These are phyloP conservation scores for Penicillium antarcticum DNA, from an alignment of 495 filamentous ascomycete genomes.

Conservation along the genomic window DNA sequence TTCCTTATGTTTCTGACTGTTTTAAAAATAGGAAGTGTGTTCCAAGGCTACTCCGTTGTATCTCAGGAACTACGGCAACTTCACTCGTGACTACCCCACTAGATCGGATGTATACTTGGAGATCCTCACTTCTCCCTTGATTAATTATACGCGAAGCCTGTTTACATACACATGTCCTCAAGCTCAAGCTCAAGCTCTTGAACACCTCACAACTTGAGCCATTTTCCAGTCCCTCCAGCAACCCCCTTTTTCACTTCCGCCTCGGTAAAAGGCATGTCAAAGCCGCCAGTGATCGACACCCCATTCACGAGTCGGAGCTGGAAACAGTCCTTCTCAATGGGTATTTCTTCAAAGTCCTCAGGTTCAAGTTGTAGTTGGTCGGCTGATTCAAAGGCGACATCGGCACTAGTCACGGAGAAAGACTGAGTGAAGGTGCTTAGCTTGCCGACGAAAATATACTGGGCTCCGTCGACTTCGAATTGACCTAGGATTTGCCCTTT, in stretches of 20 bases:
- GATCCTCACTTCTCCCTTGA: background rate
- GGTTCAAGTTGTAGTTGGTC: conserved; percentile 1
- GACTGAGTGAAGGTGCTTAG: background rate
- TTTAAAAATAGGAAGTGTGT: background rate
- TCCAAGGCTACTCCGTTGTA: too few species aligned
- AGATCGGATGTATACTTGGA: too few species aligned
- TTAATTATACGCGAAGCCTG: background rate
- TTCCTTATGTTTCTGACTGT: background rate
- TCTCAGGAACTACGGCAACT: too few species aligned
- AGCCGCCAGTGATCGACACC: conserved; percentile 2
- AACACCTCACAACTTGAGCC: conserved; percentile 1
- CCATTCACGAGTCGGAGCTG: conserved; percentile 4
- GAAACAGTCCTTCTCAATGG: conserved; percentile 6
- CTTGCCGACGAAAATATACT: conserved; percentile 7
- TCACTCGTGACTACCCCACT: too few species aligned
- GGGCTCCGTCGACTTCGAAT: conserved; percentile 9
- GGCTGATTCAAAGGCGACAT: conserved; percentile 1
- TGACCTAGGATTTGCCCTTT: conserved; percentile 8
- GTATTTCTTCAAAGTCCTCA: conserved; percentile 2
- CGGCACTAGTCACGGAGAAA: conserved; percentile 4
- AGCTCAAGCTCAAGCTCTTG: too few species aligned
- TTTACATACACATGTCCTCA: too few species aligned
- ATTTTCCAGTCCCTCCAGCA: conserved; percentile 2
- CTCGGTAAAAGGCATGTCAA: conserved; percentile 9
- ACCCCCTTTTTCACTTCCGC: conserved; percentile 2